phyloP scores from a whole-genome alignment of 2,329 filamentous ascomycete genomes.

The Lomentospora prolificans region DNA sequence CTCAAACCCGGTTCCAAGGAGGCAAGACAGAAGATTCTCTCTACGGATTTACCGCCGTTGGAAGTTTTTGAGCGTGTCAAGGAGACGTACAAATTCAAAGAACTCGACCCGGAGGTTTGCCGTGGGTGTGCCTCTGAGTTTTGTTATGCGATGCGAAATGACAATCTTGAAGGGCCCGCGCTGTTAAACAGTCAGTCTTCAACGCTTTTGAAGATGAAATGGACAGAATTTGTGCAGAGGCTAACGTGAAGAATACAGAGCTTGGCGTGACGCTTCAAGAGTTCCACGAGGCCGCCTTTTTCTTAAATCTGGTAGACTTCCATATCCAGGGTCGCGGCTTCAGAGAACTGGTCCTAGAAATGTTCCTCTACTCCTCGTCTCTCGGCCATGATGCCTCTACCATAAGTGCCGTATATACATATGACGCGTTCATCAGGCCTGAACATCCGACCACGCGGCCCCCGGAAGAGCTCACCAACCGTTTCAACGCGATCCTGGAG shows the following conservation, averaged over 20 bases:
- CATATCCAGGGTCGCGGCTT: constrained; percentile 3
- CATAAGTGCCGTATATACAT: constrained; percentile 11
- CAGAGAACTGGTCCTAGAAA: constrained; percentile 13
- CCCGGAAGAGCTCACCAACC: constrained; percentile 17
- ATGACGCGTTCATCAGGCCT: constrained; percentile 5
- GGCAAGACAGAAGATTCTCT: not conserved
- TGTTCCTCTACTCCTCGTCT: constrained; percentile 24
- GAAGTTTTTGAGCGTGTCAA: not conserved
- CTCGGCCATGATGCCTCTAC: constrained; percentile 21
- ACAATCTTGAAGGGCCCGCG: constrained; percentile 2
- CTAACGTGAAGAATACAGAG: not conserved
- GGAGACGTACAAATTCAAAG: constrained; percentile 5
- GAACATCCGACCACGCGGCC: constrained; percentile 8
- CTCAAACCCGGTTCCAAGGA: not conserved
- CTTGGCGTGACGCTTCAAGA: not conserved
- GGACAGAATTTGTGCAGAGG: not conserved
- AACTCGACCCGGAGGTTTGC: constrained; percentile 4
- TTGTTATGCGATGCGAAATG: constrained; percentile 5
- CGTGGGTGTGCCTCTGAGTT: constrained; percentile 6
- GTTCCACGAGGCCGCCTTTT: constrained; percentile 8
- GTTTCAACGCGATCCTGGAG: constrained; percentile 21
- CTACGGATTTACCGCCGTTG: not conserved
- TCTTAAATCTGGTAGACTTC: not conserved
- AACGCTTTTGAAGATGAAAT: not conserved
- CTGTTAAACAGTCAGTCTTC: not conserved